phyloP scores from a whole-genome alignment of 73 alveolate species.

The Uronychia setigera region DNA sequence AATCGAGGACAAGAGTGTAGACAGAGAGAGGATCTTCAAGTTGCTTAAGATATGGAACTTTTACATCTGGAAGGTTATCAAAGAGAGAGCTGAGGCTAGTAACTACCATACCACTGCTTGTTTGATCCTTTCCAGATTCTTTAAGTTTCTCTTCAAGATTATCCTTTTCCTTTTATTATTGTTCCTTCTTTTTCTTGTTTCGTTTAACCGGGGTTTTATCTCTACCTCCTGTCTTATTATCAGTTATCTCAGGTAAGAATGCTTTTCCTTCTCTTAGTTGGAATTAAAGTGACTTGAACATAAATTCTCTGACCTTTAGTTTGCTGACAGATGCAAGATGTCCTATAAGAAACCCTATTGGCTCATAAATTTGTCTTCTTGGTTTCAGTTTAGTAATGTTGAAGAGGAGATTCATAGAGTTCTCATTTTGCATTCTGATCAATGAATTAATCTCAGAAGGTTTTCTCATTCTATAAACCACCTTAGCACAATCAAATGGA shows the following conservation, averaged over 20 bases:
- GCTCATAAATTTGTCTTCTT: neutral
- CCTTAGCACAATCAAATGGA: neutral
- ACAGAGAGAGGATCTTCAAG: neutral
- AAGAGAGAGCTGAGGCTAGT: neutral
- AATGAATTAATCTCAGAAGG: neutral
- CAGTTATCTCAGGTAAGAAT: neutral
- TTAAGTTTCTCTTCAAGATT: neutral
- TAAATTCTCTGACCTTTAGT: neutral
- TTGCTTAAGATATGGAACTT: conserved; percentile 17
- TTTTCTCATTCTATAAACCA: neutral
- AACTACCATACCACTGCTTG: neutral
- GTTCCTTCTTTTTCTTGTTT: neutral
- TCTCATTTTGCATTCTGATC: neutral
- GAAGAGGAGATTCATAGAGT: neutral
- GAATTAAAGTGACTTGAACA: neutral
- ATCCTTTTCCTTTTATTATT: too few species aligned
- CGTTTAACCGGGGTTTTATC: neutral
- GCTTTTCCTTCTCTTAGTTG: neutral
- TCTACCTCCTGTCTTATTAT: neutral
- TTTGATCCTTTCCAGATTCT: neutral
- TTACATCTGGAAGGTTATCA: conserved; percentile 9
- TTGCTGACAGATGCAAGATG: neutral
- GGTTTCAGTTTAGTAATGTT: neutral
- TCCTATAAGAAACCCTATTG: neutral
- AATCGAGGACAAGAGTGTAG: conserved; percentile 73